phyloP scores from a whole-genome alignment of 352 stramenopile genomes.

The Pythium sukuiense region DNA sequence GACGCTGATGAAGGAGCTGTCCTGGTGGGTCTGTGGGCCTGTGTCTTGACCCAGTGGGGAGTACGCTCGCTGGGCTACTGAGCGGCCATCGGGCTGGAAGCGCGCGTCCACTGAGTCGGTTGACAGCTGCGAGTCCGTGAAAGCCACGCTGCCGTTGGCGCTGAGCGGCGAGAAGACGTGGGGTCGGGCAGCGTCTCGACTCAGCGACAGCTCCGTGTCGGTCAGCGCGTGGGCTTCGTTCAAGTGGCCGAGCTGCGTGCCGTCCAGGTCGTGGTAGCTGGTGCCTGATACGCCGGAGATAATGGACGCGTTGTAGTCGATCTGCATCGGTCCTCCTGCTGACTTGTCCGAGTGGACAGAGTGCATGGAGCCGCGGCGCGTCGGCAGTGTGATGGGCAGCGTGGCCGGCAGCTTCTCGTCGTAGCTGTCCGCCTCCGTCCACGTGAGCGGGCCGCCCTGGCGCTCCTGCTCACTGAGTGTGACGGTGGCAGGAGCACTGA shows the following conservation, averaged over 20 bases:
- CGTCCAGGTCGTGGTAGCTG: constrained; percentile 49
- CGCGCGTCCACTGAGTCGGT: constrained; percentile 13
- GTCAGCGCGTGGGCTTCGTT: constrained; percentile 32
- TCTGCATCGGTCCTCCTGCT: constrained; percentile 2
- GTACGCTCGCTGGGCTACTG: background rate
- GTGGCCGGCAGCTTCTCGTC: constrained; percentile 31
- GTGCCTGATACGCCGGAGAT: constrained; percentile 41
- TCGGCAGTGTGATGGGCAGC: constrained; percentile 3
- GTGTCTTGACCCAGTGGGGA: constrained; percentile 6
- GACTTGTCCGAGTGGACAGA: background rate
- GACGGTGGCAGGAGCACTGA: constrained; percentile 30
- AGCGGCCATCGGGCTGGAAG: background rate
- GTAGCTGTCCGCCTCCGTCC: constrained; percentile 33
- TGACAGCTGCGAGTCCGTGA: constrained; percentile 11
- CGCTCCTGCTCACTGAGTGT: constrained; percentile 4
- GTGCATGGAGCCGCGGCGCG: constrained; percentile 9
- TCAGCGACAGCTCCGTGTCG: constrained; percentile 42
- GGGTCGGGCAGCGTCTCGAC: constrained; percentile 24
- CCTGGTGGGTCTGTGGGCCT: background rate
- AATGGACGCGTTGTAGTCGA: constrained; percentile 43
- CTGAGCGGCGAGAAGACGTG: constrained; percentile 47
- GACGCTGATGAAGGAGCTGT: constrained; percentile 23
- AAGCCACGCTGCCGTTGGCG: background rate
- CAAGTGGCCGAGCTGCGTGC: constrained; percentile 26
- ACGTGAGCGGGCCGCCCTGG: constrained; percentile 19